A percentile compares a stretch with the other conserved stretches of the same genome.
Evolutionary conservation across 2,329 filamentous ascomycete species (phyloP).

Genomic region (Passalora sequoiae): DNA sequence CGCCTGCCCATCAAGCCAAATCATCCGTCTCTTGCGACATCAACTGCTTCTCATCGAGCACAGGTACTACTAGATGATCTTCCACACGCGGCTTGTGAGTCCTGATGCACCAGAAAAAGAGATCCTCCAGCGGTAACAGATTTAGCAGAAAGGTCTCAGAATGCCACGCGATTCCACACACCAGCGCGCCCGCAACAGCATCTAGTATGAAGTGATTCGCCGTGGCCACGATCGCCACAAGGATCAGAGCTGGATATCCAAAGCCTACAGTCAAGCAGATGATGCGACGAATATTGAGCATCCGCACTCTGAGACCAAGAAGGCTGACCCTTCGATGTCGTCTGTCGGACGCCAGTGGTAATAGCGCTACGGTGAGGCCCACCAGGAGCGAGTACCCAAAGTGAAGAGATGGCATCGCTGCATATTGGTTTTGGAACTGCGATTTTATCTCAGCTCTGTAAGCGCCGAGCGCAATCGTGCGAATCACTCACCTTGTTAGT

Average conservation of each 20-base stretch:
- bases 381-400: slow-evolving; percentile 72
- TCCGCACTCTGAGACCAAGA: slow-evolving; percentile 4
- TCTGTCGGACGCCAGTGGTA: slow-evolving; percentile 51
- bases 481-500: slow-evolving; percentile 52
- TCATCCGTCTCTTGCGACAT: too few relatives aligned
- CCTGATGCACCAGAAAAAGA: slow-evolving; percentile 57
- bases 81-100: slow-evolving; percentile 57
- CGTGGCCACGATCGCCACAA: slow-evolving; percentile 64
- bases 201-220: slow-evolving; percentile 70
- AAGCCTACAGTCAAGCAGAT: slow-evolving; percentile 51
- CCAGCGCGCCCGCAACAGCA: slow-evolving; percentile 61
- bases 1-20: slow-evolving; percentile 4
- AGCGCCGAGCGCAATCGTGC: too few relatives aligned
- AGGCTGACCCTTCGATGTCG: neutral
- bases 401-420: slow-evolving; percentile 70
- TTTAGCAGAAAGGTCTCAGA: slow-evolving; percentile 55
- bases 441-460: too few relatives aligned
- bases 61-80: too few relatives aligned
- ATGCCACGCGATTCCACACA: slow-evolving; percentile 61
- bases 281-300: slow-evolving; percentile 50
- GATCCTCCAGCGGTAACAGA: slow-evolving; percentile 61
- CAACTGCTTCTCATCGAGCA: too few relatives aligned
- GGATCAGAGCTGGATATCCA: slow-evolving; percentile 60
- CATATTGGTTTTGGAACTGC: slow-evolving; percentile 67
- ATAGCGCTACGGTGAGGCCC: slow-evolving; percentile 62